These are phyloP conservation scores for Cucurbita maxima DNA, from an alignment of 306 rosid species.

Conservation along the genomic window DNA sequence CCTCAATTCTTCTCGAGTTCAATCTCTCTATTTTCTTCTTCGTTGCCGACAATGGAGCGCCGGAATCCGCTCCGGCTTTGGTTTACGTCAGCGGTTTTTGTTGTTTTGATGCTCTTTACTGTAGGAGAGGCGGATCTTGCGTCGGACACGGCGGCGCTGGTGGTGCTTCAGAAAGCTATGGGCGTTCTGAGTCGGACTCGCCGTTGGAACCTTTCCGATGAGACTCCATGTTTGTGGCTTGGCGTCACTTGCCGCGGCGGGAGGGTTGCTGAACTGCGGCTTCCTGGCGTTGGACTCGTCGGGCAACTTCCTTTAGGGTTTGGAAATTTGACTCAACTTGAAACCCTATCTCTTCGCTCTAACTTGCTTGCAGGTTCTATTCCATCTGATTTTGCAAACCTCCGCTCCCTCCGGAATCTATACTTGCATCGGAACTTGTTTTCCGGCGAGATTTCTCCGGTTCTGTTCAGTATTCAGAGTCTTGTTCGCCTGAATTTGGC, in stretches of 20 bases:
- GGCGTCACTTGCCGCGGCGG: constrained; percentile 39
- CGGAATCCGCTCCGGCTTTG: not conserved
- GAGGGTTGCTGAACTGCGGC: constrained; percentile 37
- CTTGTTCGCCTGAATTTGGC: constrained; percentile 45
- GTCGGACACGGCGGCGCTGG: constrained; percentile 40
- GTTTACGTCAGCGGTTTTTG: not conserved
- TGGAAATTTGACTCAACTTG: constrained; percentile 56
- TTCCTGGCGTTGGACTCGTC: constrained; percentile 50
- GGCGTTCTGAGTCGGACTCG: constrained; percentile 54
- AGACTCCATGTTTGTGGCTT: constrained; percentile 45
- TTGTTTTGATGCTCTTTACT: not conserved
- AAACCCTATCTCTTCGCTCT: constrained; percentile 54
- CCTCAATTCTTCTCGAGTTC: not conserved
- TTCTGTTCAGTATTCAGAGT: constrained; percentile 26
- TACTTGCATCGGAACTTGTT: constrained; percentile 43
- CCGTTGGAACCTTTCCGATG: constrained; percentile 36
- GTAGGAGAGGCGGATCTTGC: constrained; percentile 29
- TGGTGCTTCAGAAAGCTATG: constrained; percentile 23
- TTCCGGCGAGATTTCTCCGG: constrained; percentile 47
- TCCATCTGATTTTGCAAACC: constrained; percentile 34
- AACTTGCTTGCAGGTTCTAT: constrained; percentile 44
- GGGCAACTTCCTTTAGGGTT: constrained; percentile 59
- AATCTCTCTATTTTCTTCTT: not conserved
- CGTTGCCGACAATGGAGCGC: not conserved
- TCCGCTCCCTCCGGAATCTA: constrained; percentile 27